Conservation (phyloP, 148 eudicot genomes). For the Spergularia bocconei region DNA sequence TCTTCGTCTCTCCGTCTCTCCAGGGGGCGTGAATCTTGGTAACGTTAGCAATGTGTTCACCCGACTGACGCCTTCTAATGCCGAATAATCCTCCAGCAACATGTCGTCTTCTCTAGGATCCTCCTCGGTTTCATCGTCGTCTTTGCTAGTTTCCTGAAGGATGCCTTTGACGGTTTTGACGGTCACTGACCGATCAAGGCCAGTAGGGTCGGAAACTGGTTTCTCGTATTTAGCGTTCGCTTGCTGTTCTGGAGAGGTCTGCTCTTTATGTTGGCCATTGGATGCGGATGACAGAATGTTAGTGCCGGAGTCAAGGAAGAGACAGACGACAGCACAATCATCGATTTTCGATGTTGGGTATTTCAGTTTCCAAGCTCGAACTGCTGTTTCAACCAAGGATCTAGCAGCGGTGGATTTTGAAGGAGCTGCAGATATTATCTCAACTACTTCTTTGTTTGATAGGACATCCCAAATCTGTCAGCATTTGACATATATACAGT, state of each 20-base stretch:
- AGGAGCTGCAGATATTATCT: constrained; percentile 58
- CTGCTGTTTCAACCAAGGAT: constrained; percentile 72
- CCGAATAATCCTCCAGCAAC: constrained; percentile 59
- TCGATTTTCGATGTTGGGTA: constrained; percentile 88
- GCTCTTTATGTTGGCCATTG: constrained; percentile 29
- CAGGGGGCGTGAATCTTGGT: constrained; percentile 53
- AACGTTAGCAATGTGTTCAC: constrained; percentile 67
- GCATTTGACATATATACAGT: not conserved
- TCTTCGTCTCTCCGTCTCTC: constrained; percentile 24
- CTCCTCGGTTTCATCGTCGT: constrained; percentile 18
- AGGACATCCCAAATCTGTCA: constrained; percentile 91
- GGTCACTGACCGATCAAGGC: constrained; percentile 31
- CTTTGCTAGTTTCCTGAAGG: constrained; percentile 25
- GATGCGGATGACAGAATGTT: constrained; percentile 41
- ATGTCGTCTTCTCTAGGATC: constrained; percentile 28
- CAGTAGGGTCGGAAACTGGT: constrained; percentile 26
- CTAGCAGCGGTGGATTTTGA: constrained; percentile 59
- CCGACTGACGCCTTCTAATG: constrained; percentile 79
- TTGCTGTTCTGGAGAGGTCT: constrained; percentile 14
- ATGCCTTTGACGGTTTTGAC: constrained; percentile 31
- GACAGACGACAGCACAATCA: constrained; percentile 93
- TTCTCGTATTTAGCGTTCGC: constrained; percentile 11
- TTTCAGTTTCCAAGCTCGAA: constrained; percentile 67
- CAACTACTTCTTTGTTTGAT: constrained; percentile 78
- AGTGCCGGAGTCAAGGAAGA: constrained; percentile 53